These are phyloP conservation scores for Fusarium haematococcum DNA, from an alignment of 2,329 filamentous ascomycete species.

Conservation along the genomic window DNA sequence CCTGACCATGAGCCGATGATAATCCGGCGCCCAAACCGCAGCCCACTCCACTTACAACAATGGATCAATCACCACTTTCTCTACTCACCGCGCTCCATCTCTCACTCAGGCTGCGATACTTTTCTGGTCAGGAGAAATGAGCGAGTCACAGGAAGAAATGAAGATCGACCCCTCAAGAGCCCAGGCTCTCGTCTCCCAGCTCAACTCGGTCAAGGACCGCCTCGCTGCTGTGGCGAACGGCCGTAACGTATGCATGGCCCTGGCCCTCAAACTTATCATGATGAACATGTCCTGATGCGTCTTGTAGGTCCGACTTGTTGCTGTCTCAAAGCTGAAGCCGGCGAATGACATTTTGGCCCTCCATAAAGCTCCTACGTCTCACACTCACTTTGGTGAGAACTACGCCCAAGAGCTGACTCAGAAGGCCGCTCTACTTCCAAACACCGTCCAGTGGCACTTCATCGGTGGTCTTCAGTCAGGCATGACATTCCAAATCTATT, in stretches of 20 bases:
- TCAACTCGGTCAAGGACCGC: slow-evolving; percentile 69
- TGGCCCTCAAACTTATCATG: not conserved
- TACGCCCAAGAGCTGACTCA: slow-evolving; percentile 91
- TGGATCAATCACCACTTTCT: slow-evolving; percentile 13
- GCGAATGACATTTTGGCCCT: slow-evolving; percentile 90
- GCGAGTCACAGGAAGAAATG: slow-evolving; percentile 63
- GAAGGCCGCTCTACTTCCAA: slow-evolving; percentile 84
- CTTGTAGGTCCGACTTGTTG: slow-evolving; percentile 82
- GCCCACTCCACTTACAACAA: slow-evolving; percentile 42
- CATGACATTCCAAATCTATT: slow-evolving; percentile 41
- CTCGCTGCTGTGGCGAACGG: slow-evolving; percentile 65
- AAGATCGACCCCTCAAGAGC: slow-evolving; percentile 72
- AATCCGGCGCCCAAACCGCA: slow-evolving; percentile 43
- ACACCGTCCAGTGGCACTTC: slow-evolving; percentile 90
- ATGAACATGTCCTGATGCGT: slow-evolving; percentile 28
- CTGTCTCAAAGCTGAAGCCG: slow-evolving; percentile 96
- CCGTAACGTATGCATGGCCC: slow-evolving; percentile 60
- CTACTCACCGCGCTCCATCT: not conserved
- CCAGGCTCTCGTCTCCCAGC: slow-evolving; percentile 70
- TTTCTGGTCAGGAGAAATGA: slow-evolving; percentile 51
- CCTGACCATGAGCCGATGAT: slow-evolving; percentile 48
- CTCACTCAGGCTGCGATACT: not conserved
- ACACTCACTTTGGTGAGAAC: slow-evolving; percentile 94
- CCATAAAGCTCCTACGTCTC: slow-evolving; percentile 69
- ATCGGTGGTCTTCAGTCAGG: slow-evolving; percentile 91